Conservation (phyloP, 176 grass and related monocot species). For the Tillandsia fasciculata region DNA sequence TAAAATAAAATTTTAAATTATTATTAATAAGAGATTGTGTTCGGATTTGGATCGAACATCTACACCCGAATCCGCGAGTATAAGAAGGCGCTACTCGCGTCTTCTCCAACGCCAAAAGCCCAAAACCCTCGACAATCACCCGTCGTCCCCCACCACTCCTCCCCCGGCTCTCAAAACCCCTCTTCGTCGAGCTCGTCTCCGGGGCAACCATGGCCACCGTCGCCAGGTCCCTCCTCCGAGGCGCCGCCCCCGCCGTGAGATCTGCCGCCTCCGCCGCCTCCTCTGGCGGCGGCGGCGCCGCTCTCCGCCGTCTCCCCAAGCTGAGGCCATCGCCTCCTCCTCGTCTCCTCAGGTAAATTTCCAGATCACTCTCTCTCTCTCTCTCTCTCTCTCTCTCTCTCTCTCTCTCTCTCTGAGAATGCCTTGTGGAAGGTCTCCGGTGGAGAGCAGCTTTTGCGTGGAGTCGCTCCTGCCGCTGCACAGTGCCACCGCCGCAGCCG, state of each 20-base stretch:
- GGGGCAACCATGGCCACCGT: conserved; percentile 32
- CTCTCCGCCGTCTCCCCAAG: conserved; percentile 13
- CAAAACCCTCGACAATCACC: not conserved
- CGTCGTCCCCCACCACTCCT: not conserved
- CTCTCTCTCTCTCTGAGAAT: conserved; percentile 1
- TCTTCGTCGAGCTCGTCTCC: not conserved
- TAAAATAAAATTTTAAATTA: too few species aligned
- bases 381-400: not conserved
- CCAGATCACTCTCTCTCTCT: not conserved
- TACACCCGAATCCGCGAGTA: too few species aligned
- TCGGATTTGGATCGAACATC: too few species aligned
- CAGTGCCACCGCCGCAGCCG: conserved; percentile 54
- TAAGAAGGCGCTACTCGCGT: too few species aligned
- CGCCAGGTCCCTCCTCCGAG: not conserved
- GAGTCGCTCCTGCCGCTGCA: conserved; percentile 77
- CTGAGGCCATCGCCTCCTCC: conserved; percentile 13
- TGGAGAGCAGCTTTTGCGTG: conserved; percentile 55
- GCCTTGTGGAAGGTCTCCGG: conserved; percentile 38
- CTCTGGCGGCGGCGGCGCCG: conserved; percentile 10
- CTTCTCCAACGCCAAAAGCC: too few species aligned
- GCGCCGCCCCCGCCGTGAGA: conserved; percentile 27
- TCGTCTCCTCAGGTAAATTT: conserved; percentile 51
- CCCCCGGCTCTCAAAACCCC: not conserved
- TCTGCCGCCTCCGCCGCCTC: conserved; percentile 34
- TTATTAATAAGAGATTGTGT: too few species aligned